Conservation (phyloP, 208 protist genomes). For the Crithidia expoeki region DNA sequence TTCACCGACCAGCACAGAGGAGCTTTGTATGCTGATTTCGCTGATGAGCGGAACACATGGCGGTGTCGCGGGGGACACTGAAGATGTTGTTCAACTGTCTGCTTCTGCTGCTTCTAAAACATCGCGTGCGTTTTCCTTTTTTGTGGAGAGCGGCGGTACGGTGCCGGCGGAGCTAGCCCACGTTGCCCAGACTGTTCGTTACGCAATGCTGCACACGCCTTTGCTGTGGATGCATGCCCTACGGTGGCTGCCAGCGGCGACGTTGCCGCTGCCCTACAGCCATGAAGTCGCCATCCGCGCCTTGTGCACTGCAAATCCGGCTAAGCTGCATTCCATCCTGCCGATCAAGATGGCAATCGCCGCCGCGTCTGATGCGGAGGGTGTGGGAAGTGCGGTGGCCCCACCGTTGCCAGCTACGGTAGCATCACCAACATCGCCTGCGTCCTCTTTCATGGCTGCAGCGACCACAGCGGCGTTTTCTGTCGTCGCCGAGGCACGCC, state of each 20-base stretch:
- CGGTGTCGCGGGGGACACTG: too few relatives aligned
- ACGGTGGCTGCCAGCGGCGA: slow-evolving; percentile 42
- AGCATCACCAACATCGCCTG: not conserved
- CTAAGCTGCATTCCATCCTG: slow-evolving; percentile 19
- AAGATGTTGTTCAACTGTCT: not conserved
- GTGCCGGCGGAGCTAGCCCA: slow-evolving; percentile 48
- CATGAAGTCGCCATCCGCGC: slow-evolving; percentile 37
- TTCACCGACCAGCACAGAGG: not conserved
- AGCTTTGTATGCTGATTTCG: slow-evolving; percentile 7
- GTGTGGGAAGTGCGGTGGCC: not conserved
- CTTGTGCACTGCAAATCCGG: slow-evolving; percentile 24
- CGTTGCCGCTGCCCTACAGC: slow-evolving; percentile 51
- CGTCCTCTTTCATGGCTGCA: not conserved
- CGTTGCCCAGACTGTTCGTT: slow-evolving; percentile 60
- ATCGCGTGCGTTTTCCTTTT: not conserved
- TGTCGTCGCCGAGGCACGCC: slow-evolving; percentile 32
- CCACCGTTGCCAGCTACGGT: too few relatives aligned
- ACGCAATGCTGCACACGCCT: slow-evolving; percentile 53
- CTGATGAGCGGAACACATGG: slow-evolving; percentile 18
- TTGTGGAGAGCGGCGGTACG: not conserved
- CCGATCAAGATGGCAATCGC: not conserved
- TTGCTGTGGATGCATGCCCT: slow-evolving; percentile 52
- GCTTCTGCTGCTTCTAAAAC: not conserved
- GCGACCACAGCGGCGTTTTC: slow-evolving; percentile 19
- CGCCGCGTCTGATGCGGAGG: not conserved